Conservation (phyloP, 352 stramenopile genomes). For the Phytophthora ramorum region DNA sequence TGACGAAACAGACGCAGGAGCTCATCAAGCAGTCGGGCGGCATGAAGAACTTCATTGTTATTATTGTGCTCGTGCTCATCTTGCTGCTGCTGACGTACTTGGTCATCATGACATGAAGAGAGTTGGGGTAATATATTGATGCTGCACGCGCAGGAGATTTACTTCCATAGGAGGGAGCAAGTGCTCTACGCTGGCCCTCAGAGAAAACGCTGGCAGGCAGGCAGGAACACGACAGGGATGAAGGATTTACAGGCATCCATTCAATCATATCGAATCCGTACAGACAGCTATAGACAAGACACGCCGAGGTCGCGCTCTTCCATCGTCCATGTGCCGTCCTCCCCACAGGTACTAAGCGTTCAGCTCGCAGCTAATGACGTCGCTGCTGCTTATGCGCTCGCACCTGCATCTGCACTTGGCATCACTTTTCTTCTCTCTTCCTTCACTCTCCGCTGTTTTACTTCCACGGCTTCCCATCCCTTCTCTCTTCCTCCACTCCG, state of each 20-base stretch:
- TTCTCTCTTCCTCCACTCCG: conserved; percentile 3
- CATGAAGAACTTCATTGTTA: conserved; percentile 89
- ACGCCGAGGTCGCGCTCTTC: conserved; percentile 28
- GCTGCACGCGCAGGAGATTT: conserved; percentile 4
- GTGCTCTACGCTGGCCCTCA: not conserved
- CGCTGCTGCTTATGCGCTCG: conserved; percentile 3
- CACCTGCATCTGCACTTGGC: conserved; percentile 1
- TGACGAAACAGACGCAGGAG: conserved; percentile 89
- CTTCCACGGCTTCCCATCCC: conserved; percentile 16
- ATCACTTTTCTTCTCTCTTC: conserved; percentile 14
- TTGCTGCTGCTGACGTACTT: conserved; percentile 88
- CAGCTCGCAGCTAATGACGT: conserved; percentile 13
- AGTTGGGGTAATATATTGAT: conserved; percentile 39
- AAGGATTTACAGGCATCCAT: conserved; percentile 51
- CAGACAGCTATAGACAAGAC: conserved; percentile 46
- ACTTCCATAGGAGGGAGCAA: not conserved
- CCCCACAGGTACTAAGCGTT: conserved; percentile 6
- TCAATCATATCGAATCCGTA: conserved; percentile 50
- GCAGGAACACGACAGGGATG: conserved; percentile 31
- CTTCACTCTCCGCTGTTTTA: conserved; percentile 16
- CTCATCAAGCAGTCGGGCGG: conserved; percentile 87
- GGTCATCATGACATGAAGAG: conserved; percentile 86
- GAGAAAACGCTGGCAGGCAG: conserved; percentile 11
- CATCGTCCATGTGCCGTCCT: conserved; percentile 35
- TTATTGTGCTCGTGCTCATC: conserved; percentile 87